Conservation (phyloP, 2,329 filamentous ascomycete genomes). For the Metarhizium sp. region DNA sequence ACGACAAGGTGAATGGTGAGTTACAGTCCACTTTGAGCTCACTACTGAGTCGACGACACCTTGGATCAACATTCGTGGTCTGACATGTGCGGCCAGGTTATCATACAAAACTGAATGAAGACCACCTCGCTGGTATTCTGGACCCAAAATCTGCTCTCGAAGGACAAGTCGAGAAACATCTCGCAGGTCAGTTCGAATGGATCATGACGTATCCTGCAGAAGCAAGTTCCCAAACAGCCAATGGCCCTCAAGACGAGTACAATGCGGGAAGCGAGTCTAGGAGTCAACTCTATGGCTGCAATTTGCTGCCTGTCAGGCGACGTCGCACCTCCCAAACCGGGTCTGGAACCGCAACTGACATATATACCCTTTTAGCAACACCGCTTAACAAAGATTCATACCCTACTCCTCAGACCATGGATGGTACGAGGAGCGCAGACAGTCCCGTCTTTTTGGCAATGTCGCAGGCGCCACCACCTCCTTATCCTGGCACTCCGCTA, state of each 20-base stretch:
- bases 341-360: conserved; percentile 19
- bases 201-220: conserved; percentile 30
- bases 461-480: conserved; percentile 10
- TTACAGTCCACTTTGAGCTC: background rate
- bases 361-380: conserved; percentile 39
- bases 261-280: background rate
- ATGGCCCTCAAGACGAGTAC: conserved; percentile 8
- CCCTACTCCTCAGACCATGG: conserved; percentile 8
- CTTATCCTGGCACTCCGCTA: conserved; percentile 14
- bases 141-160: background rate
- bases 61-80: background rate
- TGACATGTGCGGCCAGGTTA: background rate
- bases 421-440: conserved; percentile 7
- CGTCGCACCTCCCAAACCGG: background rate
- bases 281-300: conserved; percentile 40
- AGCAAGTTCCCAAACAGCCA: conserved; percentile 13
- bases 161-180: conserved; percentile 30
- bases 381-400: conserved; percentile 23
- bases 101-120: background rate
- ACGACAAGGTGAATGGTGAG: background rate
- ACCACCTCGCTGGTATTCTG: background rate
- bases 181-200: conserved; percentile 42
- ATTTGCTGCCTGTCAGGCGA: conserved; percentile 27
- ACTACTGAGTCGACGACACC: background rate
- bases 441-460: conserved; percentile 4